A percentile compares a stretch with the other conserved stretches of the same genome.
Conservation (phyloP, 257 asterid species). For the Perilla frutescens region DNA sequence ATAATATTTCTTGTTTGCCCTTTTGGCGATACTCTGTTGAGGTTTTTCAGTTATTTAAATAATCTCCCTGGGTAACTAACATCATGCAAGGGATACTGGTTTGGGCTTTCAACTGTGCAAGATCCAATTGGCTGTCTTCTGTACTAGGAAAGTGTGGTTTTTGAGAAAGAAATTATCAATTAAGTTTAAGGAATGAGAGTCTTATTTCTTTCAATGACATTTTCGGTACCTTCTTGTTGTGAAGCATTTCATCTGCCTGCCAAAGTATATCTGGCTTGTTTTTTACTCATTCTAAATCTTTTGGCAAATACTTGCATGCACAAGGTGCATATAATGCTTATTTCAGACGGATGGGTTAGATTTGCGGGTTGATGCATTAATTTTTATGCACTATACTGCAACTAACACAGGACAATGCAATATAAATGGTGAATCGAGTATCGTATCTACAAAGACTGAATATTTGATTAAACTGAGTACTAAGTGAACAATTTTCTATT, state of each 20-base stretch:
- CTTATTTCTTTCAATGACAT: not conserved
- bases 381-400: no score
- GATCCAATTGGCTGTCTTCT: not conserved
- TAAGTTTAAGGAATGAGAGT: not conserved
- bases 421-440: no score
- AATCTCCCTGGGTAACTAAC: slow-evolving; percentile 36
- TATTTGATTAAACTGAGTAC: no score
- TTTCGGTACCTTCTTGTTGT: not conserved
- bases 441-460: no score
- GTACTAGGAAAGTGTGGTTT: not conserved
- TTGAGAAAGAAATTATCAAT: not conserved
- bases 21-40: slow-evolving; percentile 24
- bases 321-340: no score
- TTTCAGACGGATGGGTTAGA: no score
- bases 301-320: no score
- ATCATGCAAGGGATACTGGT: slow-evolving; percentile 34
- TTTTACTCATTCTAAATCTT: not conserved
- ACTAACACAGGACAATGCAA: no score
- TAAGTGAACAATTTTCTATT: no score
- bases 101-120: slow-evolving; percentile 20
- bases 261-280: not conserved
- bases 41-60: slow-evolving; percentile 35
- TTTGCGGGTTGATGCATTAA: no score
- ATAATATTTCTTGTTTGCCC: slow-evolving; percentile 43
- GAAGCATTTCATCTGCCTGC: not conserved